Conservation (phyloP, 2,329 filamentous ascomycete species). For the Diaporthe aspalathi region DNA sequence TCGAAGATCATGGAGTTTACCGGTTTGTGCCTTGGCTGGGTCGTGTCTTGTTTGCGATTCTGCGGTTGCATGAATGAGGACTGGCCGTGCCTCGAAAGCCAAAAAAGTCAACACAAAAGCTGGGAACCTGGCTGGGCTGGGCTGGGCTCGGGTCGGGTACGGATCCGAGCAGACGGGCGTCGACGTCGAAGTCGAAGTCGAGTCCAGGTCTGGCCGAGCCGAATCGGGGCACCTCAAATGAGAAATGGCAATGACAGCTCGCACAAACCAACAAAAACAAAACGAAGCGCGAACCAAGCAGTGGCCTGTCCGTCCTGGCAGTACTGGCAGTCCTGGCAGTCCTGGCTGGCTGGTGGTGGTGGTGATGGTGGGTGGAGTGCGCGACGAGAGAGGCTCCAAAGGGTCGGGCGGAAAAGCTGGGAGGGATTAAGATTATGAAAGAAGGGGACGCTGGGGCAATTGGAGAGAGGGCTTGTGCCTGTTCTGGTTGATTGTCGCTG, state of each 20-base stretch:
- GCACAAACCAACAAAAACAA: constrained; percentile 27
- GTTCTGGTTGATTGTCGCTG: neutral
- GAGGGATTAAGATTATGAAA: constrained; percentile 15
- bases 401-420: neutral
- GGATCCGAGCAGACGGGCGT: constrained; percentile 4
- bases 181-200: neutral
- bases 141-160: neutral
- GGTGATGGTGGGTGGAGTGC: constrained; percentile 34
- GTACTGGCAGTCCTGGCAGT: too few species aligned
- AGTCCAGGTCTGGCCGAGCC: constrained; percentile 17
- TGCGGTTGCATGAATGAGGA: constrained; percentile 18
- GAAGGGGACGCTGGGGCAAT: constrained; percentile 2
- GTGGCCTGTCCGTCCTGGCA: constrained; percentile 12
- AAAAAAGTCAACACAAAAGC: constrained; percentile 22
- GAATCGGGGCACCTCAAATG: constrained; percentile 13
- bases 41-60: constrained; percentile 13
- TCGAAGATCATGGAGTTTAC: constrained; percentile 8
- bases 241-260: constrained; percentile 11
- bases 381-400: constrained; percentile 28
- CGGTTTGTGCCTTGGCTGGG: constrained; percentile 26
- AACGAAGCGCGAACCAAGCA: constrained; percentile 24
- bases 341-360: neutral
- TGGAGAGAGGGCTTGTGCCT: neutral
- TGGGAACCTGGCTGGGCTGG: neutral
- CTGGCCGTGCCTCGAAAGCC: constrained; percentile 24